These are phyloP conservation scores for Acacia acuminata DNA, from an alignment of 306 rosid species.

Conservation along the genomic window DNA sequence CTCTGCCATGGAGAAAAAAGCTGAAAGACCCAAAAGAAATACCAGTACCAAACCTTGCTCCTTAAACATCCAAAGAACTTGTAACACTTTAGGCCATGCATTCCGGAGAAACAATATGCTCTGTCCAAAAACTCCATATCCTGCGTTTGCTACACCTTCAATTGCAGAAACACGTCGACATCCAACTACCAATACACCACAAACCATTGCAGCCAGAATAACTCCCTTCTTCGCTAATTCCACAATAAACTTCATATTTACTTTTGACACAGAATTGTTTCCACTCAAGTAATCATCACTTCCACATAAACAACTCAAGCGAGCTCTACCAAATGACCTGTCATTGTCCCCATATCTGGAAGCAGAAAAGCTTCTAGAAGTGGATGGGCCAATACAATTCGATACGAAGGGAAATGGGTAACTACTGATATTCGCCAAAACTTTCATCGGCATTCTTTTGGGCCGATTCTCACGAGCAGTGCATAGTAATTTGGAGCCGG, in stretches of 20 bases:
- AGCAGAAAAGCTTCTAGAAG: slow-evolving; percentile 24
- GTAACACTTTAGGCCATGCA: slow-evolving; percentile 81
- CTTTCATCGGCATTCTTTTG: slow-evolving; percentile 36
- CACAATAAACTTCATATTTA: slow-evolving; percentile 38
- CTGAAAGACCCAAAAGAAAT: slow-evolving; percentile 88
- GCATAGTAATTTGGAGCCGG: slow-evolving; percentile 33
- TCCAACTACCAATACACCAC: slow-evolving; percentile 65
- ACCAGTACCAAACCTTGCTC: slow-evolving; percentile 92
- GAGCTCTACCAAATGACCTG: slow-evolving; percentile 35
- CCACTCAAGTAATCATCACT: slow-evolving; percentile 33
- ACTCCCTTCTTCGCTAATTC: slow-evolving; percentile 58
- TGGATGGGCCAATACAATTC: slow-evolving; percentile 31
- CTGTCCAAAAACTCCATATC: slow-evolving; percentile 74
- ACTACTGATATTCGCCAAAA: slow-evolving; percentile 27
- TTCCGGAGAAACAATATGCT: slow-evolving; percentile 67
- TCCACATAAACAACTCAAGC: slow-evolving; percentile 45
- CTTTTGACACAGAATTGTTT: slow-evolving; percentile 38
- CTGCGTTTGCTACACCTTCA: slow-evolving; percentile 69
- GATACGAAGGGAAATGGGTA: slow-evolving; percentile 39
- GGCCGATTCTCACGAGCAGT: slow-evolving; percentile 20
- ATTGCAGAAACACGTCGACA: slow-evolving; percentile 63
- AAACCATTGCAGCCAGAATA: slow-evolving; percentile 67
- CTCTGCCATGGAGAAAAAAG: slow-evolving; percentile 99
- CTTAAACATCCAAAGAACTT: slow-evolving; percentile 75
- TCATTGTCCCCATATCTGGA: slow-evolving; percentile 22